Evolutionary conservation across 169 alveolate species (phyloP), one percentile per base, ranked within the genome.

Genomic region (Eimeria tenella): DNA sequence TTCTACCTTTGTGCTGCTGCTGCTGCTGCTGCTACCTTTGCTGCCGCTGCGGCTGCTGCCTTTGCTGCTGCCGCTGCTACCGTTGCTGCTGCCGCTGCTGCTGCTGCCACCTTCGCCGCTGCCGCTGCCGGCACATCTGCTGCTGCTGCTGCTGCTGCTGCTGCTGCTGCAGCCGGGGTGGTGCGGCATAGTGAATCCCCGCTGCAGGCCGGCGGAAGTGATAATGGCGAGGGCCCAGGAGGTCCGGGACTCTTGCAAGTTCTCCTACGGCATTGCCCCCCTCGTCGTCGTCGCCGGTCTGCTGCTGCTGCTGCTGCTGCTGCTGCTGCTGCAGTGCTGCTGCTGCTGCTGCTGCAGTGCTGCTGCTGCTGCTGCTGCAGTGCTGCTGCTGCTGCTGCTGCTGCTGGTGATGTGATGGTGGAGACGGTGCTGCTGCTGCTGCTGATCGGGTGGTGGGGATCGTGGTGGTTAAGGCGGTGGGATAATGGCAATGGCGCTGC

Each of bases 261-360:
- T 23, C 65, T 49, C 94, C 49, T 89, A 89, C 77, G 94, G 94
- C 6, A 52, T 89, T n/a, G 94, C 88, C 8, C 94, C 94, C 23
- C 94, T n/a, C 52, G 88, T 89, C 55, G 71, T 86, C 25, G 17
- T 86, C 11, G n/a, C 93, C 23, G 93, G 83, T 86, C 53, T 8
- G 63, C 63, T 63, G 13, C 42, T 11, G 65, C 19, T 9, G 65
- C 65, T 13, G 65, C 65, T 9, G 65, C 65, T 13, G 19, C 19
- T 13, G 65, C 65, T 13, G 8, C 13, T 58, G 65, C 65, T 13
- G 19, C 65, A 9, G 13, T 58, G 65, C 13, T 13, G 65, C 13
- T 13, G n/a, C n/a, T n/a, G n/a, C n/a, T n/a, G n/a, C n/a, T n/a
- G n/a, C n/a, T n/a, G n/a, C n/a, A n/a, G n/a, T 58, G 19, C 65